Conservation (phyloP, 192 early-diverging fungal species). For the Haplosporangium gracile region DNA sequence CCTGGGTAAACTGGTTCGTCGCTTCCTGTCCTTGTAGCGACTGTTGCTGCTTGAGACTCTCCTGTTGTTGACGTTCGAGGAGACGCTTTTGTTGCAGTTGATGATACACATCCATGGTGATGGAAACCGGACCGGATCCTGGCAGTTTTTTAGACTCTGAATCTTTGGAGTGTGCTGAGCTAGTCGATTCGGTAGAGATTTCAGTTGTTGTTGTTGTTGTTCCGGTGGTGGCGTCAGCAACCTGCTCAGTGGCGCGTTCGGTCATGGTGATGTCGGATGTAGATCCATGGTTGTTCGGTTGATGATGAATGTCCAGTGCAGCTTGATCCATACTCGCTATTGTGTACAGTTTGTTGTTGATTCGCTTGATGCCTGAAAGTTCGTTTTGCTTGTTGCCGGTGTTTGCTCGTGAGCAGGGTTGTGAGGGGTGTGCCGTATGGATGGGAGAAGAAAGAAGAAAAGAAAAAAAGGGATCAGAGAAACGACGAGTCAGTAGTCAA, state of each 20-base stretch:
- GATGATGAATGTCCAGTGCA: background rate
- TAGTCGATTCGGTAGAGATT: background rate
- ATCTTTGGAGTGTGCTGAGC: background rate
- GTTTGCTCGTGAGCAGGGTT: conserved; percentile 1
- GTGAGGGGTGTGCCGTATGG: background rate
- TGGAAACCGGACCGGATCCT: conserved; percentile 36
- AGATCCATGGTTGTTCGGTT: background rate
- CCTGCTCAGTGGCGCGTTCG: background rate
- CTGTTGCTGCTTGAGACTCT: conserved; percentile 15
- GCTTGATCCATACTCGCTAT: background rate
- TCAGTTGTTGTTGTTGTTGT: background rate
- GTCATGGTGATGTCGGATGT: conserved; percentile 13
- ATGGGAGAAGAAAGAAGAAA: background rate
- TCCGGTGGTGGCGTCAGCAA: background rate
- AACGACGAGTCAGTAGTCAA: background rate
- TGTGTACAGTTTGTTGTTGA: background rate
- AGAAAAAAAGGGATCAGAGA: too few relatives aligned
- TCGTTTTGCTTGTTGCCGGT: background rate
- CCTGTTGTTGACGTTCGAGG: conserved; percentile 31
- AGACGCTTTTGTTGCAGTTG: conserved; percentile 46
- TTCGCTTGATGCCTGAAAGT: background rate
- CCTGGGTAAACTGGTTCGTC: background rate
- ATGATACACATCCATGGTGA: conserved; percentile 49
- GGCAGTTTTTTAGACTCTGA: conserved; percentile 23
- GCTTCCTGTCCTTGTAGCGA: background rate